These are phyloP conservation scores for Solanum neorickii DNA, from an alignment of 257 asterid genomes.

Conservation along the genomic window DNA sequence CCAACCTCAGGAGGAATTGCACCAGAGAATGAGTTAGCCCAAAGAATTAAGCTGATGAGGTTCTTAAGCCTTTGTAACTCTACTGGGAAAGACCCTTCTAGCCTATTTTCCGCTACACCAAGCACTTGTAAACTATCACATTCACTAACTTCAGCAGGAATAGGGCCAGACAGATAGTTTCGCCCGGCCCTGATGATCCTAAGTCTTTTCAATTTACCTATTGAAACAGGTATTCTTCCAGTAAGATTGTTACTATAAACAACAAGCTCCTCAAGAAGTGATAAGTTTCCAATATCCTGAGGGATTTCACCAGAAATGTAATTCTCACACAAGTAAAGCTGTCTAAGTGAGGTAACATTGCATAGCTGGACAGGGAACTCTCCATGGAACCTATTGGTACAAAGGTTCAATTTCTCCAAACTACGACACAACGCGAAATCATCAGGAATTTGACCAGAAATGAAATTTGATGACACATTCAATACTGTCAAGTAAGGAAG, in stretches of 20 bases:
- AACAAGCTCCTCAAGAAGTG: constrained; percentile 64
- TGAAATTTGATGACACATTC: constrained; percentile 53
- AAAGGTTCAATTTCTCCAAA: constrained; percentile 57
- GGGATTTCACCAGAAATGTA: constrained; percentile 60
- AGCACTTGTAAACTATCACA: constrained; percentile 55
- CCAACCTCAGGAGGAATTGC: constrained; percentile 65
- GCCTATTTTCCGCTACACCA: constrained; percentile 59
- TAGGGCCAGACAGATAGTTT: constrained; percentile 50
- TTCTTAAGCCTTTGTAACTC: constrained; percentile 43
- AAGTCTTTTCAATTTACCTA: constrained; percentile 46
- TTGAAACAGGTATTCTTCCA: constrained; percentile 45
- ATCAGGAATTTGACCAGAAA: constrained; percentile 57
- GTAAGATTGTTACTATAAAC: constrained; percentile 75
- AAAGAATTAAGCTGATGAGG: constrained; percentile 48
- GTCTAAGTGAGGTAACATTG: constrained; percentile 36
- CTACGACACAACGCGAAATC: constrained; percentile 28
- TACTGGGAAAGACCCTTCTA: constrained; percentile 54
- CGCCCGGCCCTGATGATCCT: constrained; percentile 58
- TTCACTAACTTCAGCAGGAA: constrained; percentile 46
- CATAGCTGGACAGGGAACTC: constrained; percentile 41
- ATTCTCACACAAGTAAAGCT: constrained; percentile 69
- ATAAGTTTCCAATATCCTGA: constrained; percentile 36
- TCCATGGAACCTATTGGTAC: constrained; percentile 59
- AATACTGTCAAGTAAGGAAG: constrained; percentile 44
- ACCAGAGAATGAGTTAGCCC: constrained; percentile 54